Percentiles rank a stretch among this genome's conserved stretches.
These are phyloP conservation scores for Penicillium canariense DNA, from an alignment of 495 filamentous ascomycete genomes.

Conservation along the genomic window DNA sequence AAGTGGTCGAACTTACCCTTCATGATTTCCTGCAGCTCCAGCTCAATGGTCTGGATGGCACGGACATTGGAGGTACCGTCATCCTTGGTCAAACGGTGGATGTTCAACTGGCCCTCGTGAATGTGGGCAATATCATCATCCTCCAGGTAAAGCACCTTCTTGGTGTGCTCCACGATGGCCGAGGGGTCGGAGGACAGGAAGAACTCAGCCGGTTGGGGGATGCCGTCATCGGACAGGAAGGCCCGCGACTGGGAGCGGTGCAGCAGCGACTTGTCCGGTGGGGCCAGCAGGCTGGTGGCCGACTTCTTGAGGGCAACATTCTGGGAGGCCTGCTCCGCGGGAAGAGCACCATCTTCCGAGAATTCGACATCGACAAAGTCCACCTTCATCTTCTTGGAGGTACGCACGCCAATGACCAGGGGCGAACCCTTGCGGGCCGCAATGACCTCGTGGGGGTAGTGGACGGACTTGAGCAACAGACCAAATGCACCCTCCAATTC, in stretches of 20 bases:
- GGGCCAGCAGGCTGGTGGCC: slow-evolving; percentile 74
- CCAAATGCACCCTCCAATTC: slow-evolving; percentile 98
- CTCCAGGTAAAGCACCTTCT: slow-evolving; percentile 99
- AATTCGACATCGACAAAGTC: slow-evolving; percentile 99
- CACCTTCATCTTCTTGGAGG: slow-evolving; percentile 98
- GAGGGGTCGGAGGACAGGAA: slow-evolving; percentile 98
- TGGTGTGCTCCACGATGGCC: slow-evolving; percentile 98
- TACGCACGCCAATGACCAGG: slow-evolving; percentile 91
- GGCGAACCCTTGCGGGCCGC: slow-evolving; percentile 97
- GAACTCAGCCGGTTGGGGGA: slow-evolving; percentile 97
- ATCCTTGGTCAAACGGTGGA: slow-evolving; percentile 93
- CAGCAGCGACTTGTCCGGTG: slow-evolving; percentile 92
- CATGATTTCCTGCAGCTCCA: slow-evolving; percentile 99
- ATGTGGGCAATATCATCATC: slow-evolving; percentile 99
- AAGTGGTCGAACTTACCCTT: slow-evolving; percentile 99
- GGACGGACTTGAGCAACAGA: slow-evolving; percentile 93
- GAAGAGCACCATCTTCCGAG: slow-evolving; percentile 79
- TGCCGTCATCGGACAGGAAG: slow-evolving; percentile 96
- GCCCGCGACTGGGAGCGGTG: slow-evolving; percentile 97
- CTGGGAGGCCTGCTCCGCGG: slow-evolving; percentile 92
- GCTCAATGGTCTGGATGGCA: slow-evolving; percentile 95
- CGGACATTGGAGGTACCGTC: slow-evolving; percentile 96
- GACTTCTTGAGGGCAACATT: slow-evolving; percentile 95
- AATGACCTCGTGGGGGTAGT: slow-evolving; percentile 97
- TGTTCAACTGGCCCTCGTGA: slow-evolving; percentile 97